Evolutionary conservation across 1,284 basidiomycete genomes (phyloP).

Genomic region (Boletus austroedulis): DNA sequence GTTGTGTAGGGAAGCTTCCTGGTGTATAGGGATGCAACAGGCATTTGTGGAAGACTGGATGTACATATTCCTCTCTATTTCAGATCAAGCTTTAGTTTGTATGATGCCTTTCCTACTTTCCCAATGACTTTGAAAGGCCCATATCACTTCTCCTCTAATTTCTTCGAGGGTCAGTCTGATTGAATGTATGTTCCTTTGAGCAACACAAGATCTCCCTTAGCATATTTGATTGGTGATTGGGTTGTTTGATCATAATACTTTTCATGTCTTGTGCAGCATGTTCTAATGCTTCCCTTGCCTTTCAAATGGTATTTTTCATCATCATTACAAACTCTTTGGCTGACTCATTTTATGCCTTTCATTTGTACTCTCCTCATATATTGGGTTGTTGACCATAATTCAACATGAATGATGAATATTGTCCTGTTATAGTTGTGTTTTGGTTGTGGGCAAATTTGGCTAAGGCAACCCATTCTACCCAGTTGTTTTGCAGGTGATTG

Average conservation of each 20-base stretch:
- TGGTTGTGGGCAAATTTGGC: background rate
- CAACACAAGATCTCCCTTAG: background rate
- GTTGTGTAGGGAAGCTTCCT: too few relatives aligned
- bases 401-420: background rate
- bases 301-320: background rate
- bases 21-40: background rate
- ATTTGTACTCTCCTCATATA: background rate
- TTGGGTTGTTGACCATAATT: background rate
- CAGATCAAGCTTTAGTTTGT: background rate
- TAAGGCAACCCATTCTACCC: background rate
- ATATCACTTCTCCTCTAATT: background rate
- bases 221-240: background rate
- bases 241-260: background rate
- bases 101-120: background rate
- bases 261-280: background rate
- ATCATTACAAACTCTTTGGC: background rate
- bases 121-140: background rate
- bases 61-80: background rate
- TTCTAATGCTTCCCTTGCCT: background rate
- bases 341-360: background rate
- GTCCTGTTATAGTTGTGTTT: accelerated
- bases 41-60: background rate
- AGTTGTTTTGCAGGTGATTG: background rate
- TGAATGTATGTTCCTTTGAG: too few relatives aligned
- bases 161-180: too few relatives aligned